Percentiles rank a stretch among this genome's conserved stretches.
Evolutionary conservation across 2,329 filamentous ascomycete genomes (phyloP).

Genomic region (Massarina eburnea): DNA sequence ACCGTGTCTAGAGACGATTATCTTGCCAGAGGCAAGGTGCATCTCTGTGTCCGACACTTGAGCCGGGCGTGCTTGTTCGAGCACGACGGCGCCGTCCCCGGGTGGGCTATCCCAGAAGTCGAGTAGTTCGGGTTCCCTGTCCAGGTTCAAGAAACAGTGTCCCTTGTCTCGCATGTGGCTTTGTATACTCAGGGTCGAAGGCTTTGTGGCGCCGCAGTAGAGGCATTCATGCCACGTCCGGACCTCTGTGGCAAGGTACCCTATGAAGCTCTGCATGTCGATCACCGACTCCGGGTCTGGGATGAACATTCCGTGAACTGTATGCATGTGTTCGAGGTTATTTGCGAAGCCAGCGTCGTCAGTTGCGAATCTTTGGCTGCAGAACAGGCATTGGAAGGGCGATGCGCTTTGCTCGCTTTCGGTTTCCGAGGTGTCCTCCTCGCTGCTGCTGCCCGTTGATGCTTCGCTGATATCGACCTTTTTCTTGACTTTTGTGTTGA

Average conservation of each 20-base stretch:
- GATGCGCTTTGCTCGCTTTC: background rate
- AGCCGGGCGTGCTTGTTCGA: slow-evolving; percentile 3
- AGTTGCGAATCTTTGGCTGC: slow-evolving; percentile 14
- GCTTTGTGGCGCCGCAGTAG: slow-evolving; percentile 35
- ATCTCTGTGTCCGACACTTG: slow-evolving; percentile 12
- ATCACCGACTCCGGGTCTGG: slow-evolving; percentile 23
- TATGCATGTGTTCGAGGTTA: slow-evolving; percentile 34
- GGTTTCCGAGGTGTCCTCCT: background rate
- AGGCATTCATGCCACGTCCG: slow-evolving; percentile 36
- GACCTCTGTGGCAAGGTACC: slow-evolving; percentile 33
- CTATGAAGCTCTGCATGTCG: slow-evolving; percentile 31
- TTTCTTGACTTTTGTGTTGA: slow-evolving; percentile 6
- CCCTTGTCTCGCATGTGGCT: slow-evolving; percentile 41
- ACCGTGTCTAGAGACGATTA: slow-evolving; percentile 6
- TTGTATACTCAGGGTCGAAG: slow-evolving; percentile 27
- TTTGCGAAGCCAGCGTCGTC: slow-evolving; percentile 5
- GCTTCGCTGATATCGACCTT: background rate
- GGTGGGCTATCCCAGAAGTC: slow-evolving; percentile 31
- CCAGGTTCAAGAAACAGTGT: slow-evolving; percentile 38
- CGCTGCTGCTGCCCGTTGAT: background rate
- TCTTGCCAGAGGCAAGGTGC: slow-evolving; percentile 9
- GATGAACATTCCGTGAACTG: slow-evolving; percentile 29
- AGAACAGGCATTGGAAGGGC: slow-evolving; percentile 33
- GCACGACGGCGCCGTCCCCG: background rate
- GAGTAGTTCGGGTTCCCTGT: slow-evolving; percentile 33